These are phyloP conservation scores for Candida tallmaniae DNA, from an alignment of 805 yeast species.

Conservation along the genomic window DNA sequence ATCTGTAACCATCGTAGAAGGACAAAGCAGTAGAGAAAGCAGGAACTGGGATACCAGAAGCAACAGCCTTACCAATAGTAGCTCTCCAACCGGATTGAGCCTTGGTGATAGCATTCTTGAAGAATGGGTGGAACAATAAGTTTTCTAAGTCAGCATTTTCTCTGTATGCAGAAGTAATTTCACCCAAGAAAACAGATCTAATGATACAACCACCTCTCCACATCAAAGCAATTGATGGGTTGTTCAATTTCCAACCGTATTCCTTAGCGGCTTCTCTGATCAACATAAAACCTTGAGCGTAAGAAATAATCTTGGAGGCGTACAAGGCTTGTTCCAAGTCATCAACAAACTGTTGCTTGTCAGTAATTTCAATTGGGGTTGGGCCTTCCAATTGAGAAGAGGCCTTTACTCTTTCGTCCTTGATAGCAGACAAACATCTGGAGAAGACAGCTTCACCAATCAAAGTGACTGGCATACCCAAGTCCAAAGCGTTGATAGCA, in stretches of 20 bases:
- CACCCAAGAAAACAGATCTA: slow-evolving; percentile 97
- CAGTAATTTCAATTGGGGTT: slow-evolving; percentile 48
- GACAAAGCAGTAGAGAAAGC: slow-evolving; percentile 96
- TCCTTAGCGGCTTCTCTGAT: slow-evolving; percentile 97
- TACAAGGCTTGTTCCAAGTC: slow-evolving; percentile 96
- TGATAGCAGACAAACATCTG: slow-evolving; percentile 91
- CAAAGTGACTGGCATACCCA: slow-evolving; percentile 97
- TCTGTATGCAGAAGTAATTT: slow-evolving; percentile 95
- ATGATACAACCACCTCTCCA: slow-evolving; percentile 99
- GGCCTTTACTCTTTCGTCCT: slow-evolving; percentile 86
- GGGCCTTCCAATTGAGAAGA: slow-evolving; percentile 80
- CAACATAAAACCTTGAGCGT: slow-evolving; percentile 99
- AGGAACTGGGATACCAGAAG: slow-evolving; percentile 93
- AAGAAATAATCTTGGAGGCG: slow-evolving; percentile 97
- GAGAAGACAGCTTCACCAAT: slow-evolving; percentile 99
- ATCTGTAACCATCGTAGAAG: slow-evolving; percentile 98
- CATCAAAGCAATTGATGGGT: slow-evolving; percentile 98
- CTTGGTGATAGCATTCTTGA: slow-evolving; percentile 82
- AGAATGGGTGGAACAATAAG: slow-evolving; percentile 93
- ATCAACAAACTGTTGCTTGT: slow-evolving; percentile 81
- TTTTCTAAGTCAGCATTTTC: slow-evolving; percentile 90
- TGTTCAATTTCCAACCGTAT: slow-evolving; percentile 95
- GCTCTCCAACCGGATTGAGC: slow-evolving; percentile 97
- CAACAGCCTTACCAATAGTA: slow-evolving; percentile 71
- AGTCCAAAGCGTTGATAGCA: slow-evolving; percentile 94